Percentiles rank a stretch among this genome's conserved stretches.
These are phyloP conservation scores for Gossypium mustelinum DNA, from an alignment of 345 rosid genomes.

Conservation along the genomic window DNA sequence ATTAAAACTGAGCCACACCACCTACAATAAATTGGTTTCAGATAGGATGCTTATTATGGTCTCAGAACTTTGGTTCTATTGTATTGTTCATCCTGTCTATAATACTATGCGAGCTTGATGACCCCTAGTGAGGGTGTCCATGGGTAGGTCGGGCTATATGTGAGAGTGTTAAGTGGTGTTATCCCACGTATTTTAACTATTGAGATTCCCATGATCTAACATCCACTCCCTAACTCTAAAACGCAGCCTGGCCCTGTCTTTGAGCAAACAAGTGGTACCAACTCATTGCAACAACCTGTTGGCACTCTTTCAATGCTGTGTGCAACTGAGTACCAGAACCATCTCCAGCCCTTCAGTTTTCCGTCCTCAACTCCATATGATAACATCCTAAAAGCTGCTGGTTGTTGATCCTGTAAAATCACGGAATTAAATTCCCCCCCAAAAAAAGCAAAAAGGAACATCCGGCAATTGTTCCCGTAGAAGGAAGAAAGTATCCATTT, in stretches of 20 bases:
- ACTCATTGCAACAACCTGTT: slow-evolving; percentile 19
- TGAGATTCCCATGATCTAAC: not conserved
- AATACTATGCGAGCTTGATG: not conserved
- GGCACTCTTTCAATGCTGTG: slow-evolving; percentile 29
- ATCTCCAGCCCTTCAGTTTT: slow-evolving; percentile 38
- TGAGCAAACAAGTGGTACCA: slow-evolving; percentile 24
- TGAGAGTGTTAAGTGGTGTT: not conserved
- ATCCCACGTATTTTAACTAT: not conserved
- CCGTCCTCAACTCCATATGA: slow-evolving; percentile 69
- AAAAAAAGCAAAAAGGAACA: not conserved
- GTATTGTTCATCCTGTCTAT: not conserved
- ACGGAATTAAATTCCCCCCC: not conserved
- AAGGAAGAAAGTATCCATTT: not conserved
- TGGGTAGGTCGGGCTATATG: not conserved
- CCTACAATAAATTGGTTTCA: not conserved
- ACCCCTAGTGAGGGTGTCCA: not conserved
- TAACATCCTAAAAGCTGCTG: slow-evolving; percentile 77
- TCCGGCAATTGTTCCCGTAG: not conserved
- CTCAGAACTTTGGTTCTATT: not conserved
- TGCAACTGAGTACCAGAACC: slow-evolving; percentile 39
- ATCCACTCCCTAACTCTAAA: slow-evolving; percentile 10
- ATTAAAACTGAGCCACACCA: not conserved
- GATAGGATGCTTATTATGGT: not conserved
- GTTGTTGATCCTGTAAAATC: slow-evolving; percentile 37
- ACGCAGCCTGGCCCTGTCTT: slow-evolving; percentile 57